Conservation (phyloP, 306 rosid species). For the Coriaria nepalensis region DNA sequence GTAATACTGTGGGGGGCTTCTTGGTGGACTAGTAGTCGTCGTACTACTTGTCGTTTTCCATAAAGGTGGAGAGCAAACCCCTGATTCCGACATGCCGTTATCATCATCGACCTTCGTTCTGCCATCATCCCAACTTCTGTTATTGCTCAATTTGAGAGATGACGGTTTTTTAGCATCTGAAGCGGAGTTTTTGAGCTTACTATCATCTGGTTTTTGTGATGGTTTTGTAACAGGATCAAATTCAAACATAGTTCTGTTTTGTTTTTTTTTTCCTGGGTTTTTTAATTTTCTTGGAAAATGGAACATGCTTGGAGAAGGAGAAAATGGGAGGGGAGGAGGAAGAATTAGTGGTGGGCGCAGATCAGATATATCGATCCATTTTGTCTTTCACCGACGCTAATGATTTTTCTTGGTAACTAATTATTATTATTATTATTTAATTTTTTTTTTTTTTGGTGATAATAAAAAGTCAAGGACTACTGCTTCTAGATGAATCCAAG, state of each 20-base stretch:
- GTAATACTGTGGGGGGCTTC: conserved; percentile 28
- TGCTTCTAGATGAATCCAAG: too few relatives aligned
- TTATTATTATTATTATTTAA: too few relatives aligned
- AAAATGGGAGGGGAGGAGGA: conserved; percentile 2
- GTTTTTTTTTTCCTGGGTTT: conserved; percentile 1
- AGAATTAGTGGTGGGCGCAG: not conserved
- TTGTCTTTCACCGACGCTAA: too few relatives aligned
- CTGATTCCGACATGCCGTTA: conserved; percentile 19
- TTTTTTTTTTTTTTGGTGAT: too few relatives aligned
- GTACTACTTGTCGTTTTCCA: conserved; percentile 22
- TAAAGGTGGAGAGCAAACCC: conserved; percentile 47
- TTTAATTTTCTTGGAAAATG: too few relatives aligned
- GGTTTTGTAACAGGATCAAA: conserved; percentile 26
- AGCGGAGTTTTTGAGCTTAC: conserved; percentile 9
- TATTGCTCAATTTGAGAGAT: too few relatives aligned
- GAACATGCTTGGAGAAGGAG: conserved; percentile 1
- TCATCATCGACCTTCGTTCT: conserved; percentile 4
- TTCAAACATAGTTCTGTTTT: not conserved
- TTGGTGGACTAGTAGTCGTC: conserved; percentile 13
- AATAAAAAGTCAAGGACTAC: too few relatives aligned
- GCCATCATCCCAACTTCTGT: conserved; percentile 14
- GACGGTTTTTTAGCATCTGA: conserved; percentile 16
- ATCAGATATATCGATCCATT: too few relatives aligned
- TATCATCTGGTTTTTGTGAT: conserved; percentile 1
- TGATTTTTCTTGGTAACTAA: too few relatives aligned